These are phyloP conservation scores for Cladophialophora chaetospira DNA, from an alignment of 2,329 filamentous ascomycete species.

Conservation along the genomic window DNA sequence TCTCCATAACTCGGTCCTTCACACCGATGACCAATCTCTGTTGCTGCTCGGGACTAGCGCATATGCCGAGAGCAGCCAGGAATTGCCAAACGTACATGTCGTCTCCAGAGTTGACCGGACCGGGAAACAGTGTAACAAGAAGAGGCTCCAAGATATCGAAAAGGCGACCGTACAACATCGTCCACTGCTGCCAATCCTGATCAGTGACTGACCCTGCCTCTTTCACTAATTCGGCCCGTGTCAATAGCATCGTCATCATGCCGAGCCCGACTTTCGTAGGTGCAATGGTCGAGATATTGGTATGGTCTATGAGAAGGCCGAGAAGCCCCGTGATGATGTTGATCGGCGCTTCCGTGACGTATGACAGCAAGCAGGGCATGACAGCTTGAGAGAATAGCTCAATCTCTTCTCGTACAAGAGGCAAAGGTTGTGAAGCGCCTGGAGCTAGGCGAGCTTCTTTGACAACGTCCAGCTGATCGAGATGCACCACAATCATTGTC, in stretches of 20 bases:
- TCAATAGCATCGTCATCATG: conserved; percentile 91
- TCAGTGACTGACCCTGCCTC: conserved; percentile 72
- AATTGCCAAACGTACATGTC: conserved; percentile 99
- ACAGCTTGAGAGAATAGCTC: conserved; percentile 87
- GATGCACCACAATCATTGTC: conserved; percentile 91
- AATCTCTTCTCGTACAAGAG: conserved; percentile 82
- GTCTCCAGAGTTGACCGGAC: conserved; percentile 83
- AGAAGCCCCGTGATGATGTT: conserved; percentile 89
- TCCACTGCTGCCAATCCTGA: conserved; percentile 80
- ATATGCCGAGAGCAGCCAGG: conserved; percentile 90
- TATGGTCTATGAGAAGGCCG: conserved; percentile 76
- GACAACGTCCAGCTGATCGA: conserved; percentile 90
- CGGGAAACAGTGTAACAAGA: conserved; percentile 84
- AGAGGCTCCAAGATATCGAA: conserved; percentile 86
- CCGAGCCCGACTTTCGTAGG: conserved; percentile 85
- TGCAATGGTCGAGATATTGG: conserved; percentile 81
- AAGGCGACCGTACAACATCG: conserved; percentile 76
- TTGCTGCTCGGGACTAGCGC: conserved; percentile 90
- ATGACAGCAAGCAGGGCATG: conserved; percentile 85
- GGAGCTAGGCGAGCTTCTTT: conserved; percentile 73
- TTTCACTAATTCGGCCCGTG: conserved; percentile 89
- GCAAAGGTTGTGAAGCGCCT: conserved; percentile 72
- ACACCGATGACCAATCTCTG: conserved; percentile 91
- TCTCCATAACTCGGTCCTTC: conserved; percentile 97
- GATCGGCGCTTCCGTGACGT: conserved; percentile 86